These are phyloP conservation scores for Fraxinus platypoda DNA, from an alignment of 305 asterid species.

Conservation along the genomic window DNA sequence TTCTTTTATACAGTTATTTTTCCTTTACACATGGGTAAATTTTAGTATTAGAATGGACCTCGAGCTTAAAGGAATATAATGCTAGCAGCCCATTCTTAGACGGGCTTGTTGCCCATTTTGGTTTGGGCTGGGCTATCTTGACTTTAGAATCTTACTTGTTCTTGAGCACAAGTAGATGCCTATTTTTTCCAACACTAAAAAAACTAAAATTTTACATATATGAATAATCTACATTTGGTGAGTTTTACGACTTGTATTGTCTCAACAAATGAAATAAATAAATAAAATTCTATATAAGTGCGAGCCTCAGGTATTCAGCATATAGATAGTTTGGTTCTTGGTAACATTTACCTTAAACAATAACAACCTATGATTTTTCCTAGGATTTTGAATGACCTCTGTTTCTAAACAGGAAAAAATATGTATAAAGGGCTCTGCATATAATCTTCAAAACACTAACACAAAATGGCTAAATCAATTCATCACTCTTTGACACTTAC, in stretches of 20 bases:
- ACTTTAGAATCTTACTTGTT: background rate
- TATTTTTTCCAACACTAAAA: too few species aligned
- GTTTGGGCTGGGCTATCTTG: background rate
- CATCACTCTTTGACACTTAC: constrained; percentile 7
- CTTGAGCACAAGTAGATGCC: too few species aligned
- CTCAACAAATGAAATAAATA: background rate
- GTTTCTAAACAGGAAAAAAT: background rate
- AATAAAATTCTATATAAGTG: constrained; percentile 2
- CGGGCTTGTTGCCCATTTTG: background rate
- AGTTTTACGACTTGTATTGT: too few species aligned
- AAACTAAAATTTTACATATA: too few species aligned
- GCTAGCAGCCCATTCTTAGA: background rate
- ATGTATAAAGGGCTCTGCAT: background rate
- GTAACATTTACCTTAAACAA: constrained; percentile 3
- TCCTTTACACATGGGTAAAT: too few species aligned
- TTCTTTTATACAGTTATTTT: too few species aligned
- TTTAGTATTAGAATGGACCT: too few species aligned
- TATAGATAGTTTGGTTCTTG: background rate
- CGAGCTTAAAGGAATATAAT: background rate
- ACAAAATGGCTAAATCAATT: background rate
- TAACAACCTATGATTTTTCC: constrained; percentile 20
- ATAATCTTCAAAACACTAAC: background rate
- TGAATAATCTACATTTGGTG: too few species aligned
- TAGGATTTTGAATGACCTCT: constrained; percentile 24
- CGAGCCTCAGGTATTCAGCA: constrained; percentile 8